These are phyloP conservation scores for Puccinia brachypodii DNA, from an alignment of 1,284 basidiomycete species.

Conservation along the genomic window DNA sequence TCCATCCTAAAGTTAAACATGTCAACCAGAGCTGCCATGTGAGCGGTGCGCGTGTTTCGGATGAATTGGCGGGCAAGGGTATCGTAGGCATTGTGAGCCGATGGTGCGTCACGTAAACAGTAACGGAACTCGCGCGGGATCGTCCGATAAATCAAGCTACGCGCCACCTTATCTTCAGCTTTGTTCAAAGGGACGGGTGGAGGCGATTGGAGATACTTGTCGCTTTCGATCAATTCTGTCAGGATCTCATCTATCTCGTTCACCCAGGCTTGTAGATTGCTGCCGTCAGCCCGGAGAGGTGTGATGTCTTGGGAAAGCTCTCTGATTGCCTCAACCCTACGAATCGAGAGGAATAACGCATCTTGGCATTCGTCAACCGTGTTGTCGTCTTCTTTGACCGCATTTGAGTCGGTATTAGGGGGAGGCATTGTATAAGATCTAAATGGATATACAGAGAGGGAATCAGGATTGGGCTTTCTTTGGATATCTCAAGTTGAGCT, in stretches of 20 bases:
- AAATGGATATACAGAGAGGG: too few species aligned
- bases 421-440: neutral
- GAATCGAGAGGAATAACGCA: conserved; percentile 17
- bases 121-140: conserved; percentile 21
- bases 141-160: conserved; percentile 34
- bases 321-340: conserved; percentile 10
- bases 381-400: conserved; percentile 12
- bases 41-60: conserved; percentile 25
- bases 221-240: neutral
- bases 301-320: conserved; percentile 15
- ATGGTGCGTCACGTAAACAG: neutral
- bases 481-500: neutral
- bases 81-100: conserved; percentile 4
- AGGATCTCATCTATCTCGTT: conserved; percentile 16
- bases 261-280: conserved; percentile 15
- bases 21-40: conserved; percentile 24
- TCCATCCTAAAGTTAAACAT: conserved; percentile 28
- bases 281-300: conserved; percentile 1
- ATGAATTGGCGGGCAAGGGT: neutral
- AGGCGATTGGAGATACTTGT: conserved; percentile 21
- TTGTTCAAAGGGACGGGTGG: conserved; percentile 12
- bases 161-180: conserved; percentile 16
- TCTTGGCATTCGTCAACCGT: conserved; percentile 3
- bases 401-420: neutral
- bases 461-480: neutral